A percentile compares a stretch with the other conserved stretches of the same genome.
Evolutionary conservation across 2,329 filamentous ascomycete genomes (phyloP).

Genomic region (Albifimbria verrucaria): DNA sequence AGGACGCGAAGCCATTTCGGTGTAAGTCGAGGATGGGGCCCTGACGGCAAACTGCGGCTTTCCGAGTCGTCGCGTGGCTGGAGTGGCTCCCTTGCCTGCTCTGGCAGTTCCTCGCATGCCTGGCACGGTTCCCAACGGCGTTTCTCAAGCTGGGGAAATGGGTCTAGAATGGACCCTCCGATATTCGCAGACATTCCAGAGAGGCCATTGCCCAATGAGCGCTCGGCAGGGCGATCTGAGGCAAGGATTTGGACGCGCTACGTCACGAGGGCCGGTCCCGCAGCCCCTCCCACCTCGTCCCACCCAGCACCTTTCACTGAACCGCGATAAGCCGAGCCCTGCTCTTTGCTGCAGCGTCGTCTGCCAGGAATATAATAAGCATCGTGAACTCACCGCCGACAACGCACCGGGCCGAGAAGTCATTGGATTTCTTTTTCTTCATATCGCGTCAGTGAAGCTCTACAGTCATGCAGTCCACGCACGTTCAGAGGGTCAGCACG

Average conservation of each 20-base stretch:
- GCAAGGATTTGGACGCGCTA: constrained; percentile 11
- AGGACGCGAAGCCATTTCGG: too few species aligned
- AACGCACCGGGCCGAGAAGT: too few species aligned
- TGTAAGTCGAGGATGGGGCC: too few species aligned
- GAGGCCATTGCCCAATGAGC: constrained; percentile 21
- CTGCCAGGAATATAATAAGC: neutral
- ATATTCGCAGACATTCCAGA: constrained; percentile 1
- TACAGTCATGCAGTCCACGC: constrained; percentile 29
- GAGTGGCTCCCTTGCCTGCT: neutral
- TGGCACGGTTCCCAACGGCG: neutral
- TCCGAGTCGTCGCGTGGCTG: neutral
- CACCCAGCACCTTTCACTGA: constrained; percentile 11
- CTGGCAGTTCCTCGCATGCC: constrained; percentile 7
- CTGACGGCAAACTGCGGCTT: constrained; percentile 23
- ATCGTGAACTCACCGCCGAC: neutral
- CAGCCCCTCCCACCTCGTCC: constrained; percentile 12
- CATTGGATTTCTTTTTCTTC: neutral
- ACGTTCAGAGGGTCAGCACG: constrained; percentile 29
- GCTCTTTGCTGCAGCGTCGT: constrained; percentile 1
- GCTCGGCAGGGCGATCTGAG: neutral
- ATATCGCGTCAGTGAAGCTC: neutral
- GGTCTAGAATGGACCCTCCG: neutral
- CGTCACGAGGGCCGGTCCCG: constrained; percentile 18
- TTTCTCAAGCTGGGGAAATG: neutral
- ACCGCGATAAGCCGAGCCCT: constrained; percentile 27